phyloP scores from a whole-genome alignment of 2,329 filamentous ascomycete species.

The Cytospora schulzeri region DNA sequence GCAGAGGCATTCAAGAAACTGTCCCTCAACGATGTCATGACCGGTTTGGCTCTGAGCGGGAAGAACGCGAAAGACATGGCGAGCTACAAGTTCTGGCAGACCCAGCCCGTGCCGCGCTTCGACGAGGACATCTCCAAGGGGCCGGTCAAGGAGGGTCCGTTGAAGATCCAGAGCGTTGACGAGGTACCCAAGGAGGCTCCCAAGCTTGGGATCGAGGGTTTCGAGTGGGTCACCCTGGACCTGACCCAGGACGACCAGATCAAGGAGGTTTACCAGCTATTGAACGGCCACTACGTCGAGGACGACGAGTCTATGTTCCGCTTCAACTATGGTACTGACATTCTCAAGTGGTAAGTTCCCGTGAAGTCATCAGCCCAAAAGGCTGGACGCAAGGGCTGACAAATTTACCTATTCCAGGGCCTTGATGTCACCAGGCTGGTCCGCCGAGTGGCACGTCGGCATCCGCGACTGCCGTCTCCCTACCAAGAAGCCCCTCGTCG shows the following conservation, averaged over 20 bases:
- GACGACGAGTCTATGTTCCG: constrained; percentile 97
- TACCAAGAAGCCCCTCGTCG: constrained; percentile 79
- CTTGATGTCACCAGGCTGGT: constrained; percentile 92
- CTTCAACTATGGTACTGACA: constrained; percentile 90
- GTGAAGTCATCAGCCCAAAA: neutral
- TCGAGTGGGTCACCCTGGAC: constrained; percentile 94
- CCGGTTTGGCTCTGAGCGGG: constrained; percentile 72
- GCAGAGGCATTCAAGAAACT: constrained; percentile 62
- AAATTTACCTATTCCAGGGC: constrained; percentile 60
- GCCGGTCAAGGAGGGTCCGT: constrained; percentile 73
- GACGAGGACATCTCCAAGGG: constrained; percentile 57
- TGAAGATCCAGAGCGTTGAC: constrained; percentile 77
- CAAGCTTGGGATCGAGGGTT: constrained; percentile 71
- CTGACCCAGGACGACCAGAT: constrained; percentile 76
- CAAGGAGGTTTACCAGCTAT: constrained; percentile 86
- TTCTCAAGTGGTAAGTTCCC: constrained; percentile 76
- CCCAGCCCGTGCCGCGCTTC: constrained; percentile 90
- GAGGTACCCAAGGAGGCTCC: constrained; percentile 78
- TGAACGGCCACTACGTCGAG: constrained; percentile 95
- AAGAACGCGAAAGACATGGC: constrained; percentile 97
- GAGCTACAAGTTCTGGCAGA: constrained; percentile 98
- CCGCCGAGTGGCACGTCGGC: constrained; percentile 91
- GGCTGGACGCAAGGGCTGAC: constrained; percentile 2
- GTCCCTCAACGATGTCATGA: constrained; percentile 72
- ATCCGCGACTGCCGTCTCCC: constrained; percentile 72